phyloP scores from a whole-genome alignment of 257 asterid genomes.

The Parsonsia alboflavescens region DNA sequence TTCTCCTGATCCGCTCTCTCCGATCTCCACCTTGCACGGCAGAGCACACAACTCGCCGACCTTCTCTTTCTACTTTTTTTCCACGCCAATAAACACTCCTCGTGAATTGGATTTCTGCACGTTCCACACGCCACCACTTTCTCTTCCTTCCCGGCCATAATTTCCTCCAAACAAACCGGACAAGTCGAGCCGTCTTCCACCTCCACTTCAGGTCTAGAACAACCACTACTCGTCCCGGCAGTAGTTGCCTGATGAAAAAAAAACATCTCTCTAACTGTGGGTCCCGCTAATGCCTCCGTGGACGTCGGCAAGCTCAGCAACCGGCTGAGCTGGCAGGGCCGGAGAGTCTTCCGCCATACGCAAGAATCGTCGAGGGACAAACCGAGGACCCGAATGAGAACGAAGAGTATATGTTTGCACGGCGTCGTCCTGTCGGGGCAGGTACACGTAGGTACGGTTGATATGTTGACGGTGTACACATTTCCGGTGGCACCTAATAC shows the following conservation, averaged over 20 bases:
- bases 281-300: constrained; percentile 50
- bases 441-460: constrained; percentile 59
- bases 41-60: constrained; percentile 72
- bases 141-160: constrained; percentile 48
- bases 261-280: constrained; percentile 46
- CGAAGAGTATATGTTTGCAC: constrained; percentile 84
- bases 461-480: constrained; percentile 76
- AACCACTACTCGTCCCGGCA: constrained; percentile 12
- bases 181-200: constrained; percentile 49
- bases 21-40: constrained; percentile 86
- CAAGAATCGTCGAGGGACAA: constrained; percentile 50
- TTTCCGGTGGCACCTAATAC: constrained; percentile 85
- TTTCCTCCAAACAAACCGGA: constrained; percentile 87
- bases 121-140: constrained; percentile 64
- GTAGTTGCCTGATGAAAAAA: constrained; percentile 23
- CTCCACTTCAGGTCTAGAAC: constrained; percentile 19
- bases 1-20: constrained; percentile 47
- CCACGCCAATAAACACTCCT: constrained; percentile 82
- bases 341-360: constrained; percentile 58
- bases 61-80: constrained; percentile 71
- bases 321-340: constrained; percentile 72
- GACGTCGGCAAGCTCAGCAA: constrained; percentile 57
- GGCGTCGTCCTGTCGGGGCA: constrained; percentile 85
- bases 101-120: constrained; percentile 76
- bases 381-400: constrained; percentile 63